Base-by-base conservation (phyloP, 441 rosid species). In the Populus hybrid region DNA sequence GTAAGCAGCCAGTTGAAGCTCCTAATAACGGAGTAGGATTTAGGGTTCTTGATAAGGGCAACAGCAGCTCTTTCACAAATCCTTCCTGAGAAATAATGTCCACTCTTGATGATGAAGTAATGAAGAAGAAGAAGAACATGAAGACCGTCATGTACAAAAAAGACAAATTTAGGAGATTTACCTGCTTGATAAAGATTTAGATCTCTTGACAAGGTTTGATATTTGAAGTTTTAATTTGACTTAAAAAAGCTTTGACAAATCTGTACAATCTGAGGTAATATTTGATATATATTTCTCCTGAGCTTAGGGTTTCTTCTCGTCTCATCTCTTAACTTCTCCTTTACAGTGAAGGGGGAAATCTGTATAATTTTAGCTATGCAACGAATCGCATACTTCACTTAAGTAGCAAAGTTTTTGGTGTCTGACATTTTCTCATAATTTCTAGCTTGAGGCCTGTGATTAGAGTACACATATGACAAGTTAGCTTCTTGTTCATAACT, bases 1-100 rank as follows among this genome's bases (percentile, higher is more conserved):
- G 3, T 1, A 64, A 71, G 3, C n/a, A 8, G 30, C 79, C 81
- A 70, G 69, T 21, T 65, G 77, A 78, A 61, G 46, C 67, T 73
- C 65, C 23, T 59, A 35, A 35, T 5, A 30, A 6, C 30, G 59
- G 3, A 35, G 6, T 77, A 21, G 79, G 78, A 74, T 82, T 74
- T n/a, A 83, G 80, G 76, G 83, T 82, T 78, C 78, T 87, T 75
- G 87, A 87, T 69, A 89, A 88, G 81, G 89, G 90, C 36, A 76
- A 78, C 40, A 82, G 82, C 77, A 50, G 76, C 67, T 78, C 85
- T 61, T 83, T 78, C n/a, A 53, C 71, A 14, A 30, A 72, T 19
- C 64, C 83, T 70, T 76, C 80, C 69, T 85, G 38, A 59, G 9
- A 16, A 3, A 38, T 12, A 42, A 19, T 14, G 16, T 46, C 35